These are phyloP conservation scores for Solanum virginianum DNA, from an alignment of 257 asterid species.

Conservation along the genomic window DNA sequence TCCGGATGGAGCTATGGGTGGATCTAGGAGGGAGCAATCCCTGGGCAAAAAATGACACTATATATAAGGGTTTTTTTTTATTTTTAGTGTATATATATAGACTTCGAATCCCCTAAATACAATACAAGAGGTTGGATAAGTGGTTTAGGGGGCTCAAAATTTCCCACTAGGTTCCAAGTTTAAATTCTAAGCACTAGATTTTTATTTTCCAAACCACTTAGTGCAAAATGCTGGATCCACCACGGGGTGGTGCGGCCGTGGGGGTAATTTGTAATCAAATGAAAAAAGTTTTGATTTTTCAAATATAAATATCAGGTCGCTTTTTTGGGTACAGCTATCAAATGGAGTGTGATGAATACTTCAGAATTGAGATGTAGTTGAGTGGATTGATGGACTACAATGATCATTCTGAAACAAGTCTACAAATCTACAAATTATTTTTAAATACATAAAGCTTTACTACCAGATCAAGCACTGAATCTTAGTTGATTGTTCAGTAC, in stretches of 20 bases:
- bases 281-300: neutral
- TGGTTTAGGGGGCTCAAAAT: neutral
- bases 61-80: neutral
- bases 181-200: neutral
- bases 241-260: neutral
- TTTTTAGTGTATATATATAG: neutral
- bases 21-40: neutral
- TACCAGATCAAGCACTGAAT: neutral
- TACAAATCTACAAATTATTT: neutral
- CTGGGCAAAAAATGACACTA: neutral
- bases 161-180: neutral
- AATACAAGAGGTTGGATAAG: neutral
- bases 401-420: neutral
- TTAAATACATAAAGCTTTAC: neutral
- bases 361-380: neutral
- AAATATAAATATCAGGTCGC: too few relatives aligned
- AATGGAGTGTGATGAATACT: neutral
- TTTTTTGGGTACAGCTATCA: neutral
- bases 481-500: neutral
- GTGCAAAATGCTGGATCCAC: neutral
- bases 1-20: neutral
- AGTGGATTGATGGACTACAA: neutral
- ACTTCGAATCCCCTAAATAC: neutral
- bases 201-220: neutral
- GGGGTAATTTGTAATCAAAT: neutral